phyloP scores from a whole-genome alignment of 805 yeast genomes.

The Kuraishia hungarica region DNA sequence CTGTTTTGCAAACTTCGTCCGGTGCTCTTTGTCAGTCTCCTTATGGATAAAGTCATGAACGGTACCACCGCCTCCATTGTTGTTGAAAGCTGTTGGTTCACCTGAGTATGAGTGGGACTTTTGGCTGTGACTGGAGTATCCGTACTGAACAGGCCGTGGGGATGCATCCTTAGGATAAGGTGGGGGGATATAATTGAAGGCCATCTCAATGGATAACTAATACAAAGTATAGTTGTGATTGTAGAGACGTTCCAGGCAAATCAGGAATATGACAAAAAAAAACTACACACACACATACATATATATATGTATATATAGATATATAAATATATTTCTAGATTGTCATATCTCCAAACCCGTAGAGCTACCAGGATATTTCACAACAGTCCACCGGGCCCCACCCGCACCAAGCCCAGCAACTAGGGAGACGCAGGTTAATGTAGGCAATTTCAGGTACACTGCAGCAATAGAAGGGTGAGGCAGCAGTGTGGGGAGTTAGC shows the following conservation, averaged over 20 bases:
- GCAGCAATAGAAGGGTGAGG: not conserved
- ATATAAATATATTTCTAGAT: no score
- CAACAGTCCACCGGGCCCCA: no score
- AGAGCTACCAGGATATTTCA: no score
- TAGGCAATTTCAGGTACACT: not conserved
- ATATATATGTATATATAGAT: no score
- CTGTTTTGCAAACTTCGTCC: slow-evolving; percentile 6
- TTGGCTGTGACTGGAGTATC: slow-evolving; percentile 2
- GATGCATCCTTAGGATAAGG: slow-evolving; percentile 5
- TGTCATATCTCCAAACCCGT: no score
- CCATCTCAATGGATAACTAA: not conserved
- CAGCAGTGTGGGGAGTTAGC: not conserved
- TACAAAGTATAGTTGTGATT: no score
- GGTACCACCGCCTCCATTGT: not conserved
- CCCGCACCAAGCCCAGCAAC: not conserved
- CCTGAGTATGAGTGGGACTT: not conserved
- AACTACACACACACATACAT: not conserved
- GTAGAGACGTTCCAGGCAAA: no score
- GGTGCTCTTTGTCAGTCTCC: slow-evolving; percentile 6
- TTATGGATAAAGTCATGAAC: not conserved
- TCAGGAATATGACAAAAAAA: not conserved
- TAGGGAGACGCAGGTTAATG: not conserved
- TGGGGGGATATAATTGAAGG: slow-evolving; percentile 1
- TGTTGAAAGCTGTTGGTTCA: not conserved
- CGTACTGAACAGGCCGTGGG: slow-evolving; percentile 5